Evolutionary conservation across 2,329 filamentous ascomycete species (phyloP).

Genomic region (Pseudogymnoascus sp.): DNA sequence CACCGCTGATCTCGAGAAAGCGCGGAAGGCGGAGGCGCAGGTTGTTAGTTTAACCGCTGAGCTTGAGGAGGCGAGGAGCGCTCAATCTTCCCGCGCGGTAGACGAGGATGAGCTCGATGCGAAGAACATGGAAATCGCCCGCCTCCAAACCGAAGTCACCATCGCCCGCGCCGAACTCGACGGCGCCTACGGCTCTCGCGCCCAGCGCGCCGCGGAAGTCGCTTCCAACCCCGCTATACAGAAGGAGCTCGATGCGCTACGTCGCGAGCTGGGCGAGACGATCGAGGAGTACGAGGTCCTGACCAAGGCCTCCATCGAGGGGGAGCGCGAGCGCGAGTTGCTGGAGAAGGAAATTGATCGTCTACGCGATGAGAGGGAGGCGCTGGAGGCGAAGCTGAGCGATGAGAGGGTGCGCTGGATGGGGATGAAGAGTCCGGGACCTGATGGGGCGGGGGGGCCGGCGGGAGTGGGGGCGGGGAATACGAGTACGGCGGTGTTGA

Average conservation of each 20-base stretch:
- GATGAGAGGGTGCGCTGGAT: slow-evolving; percentile 62
- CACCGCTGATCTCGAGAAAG: slow-evolving; percentile 21
- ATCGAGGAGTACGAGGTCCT: slow-evolving; percentile 63
- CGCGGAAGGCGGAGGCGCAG: neutral
- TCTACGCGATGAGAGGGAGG: slow-evolving; percentile 55
- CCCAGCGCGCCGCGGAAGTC: slow-evolving; percentile 59
- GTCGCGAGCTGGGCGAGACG: slow-evolving; percentile 59
- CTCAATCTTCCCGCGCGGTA: slow-evolving; percentile 29
- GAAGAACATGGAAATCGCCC: slow-evolving; percentile 56
- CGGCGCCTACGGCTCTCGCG: slow-evolving; percentile 78
- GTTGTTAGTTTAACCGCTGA: slow-evolving; percentile 21
- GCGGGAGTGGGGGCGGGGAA: slow-evolving; percentile 20
- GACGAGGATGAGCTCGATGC: slow-evolving; percentile 43
- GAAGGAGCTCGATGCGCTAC: slow-evolving; percentile 52
- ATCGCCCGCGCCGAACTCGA: slow-evolving; percentile 86
- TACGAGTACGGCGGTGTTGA: slow-evolving; percentile 60
- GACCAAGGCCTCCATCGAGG: slow-evolving; percentile 61
- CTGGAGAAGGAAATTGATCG: slow-evolving; percentile 57
- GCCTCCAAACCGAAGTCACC: slow-evolving; percentile 71
- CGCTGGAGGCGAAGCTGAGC: slow-evolving; percentile 53
- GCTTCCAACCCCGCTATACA: slow-evolving; percentile 50
- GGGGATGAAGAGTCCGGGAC: slow-evolving; percentile 48
- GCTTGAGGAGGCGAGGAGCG: slow-evolving; percentile 23
- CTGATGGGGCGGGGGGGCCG: slow-evolving; percentile 27
- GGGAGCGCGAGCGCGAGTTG: slow-evolving; percentile 60